Base-by-base conservation (phyloP, 2,329 filamentous ascomycete genomes). In the Monosporascus sp. region DNA sequence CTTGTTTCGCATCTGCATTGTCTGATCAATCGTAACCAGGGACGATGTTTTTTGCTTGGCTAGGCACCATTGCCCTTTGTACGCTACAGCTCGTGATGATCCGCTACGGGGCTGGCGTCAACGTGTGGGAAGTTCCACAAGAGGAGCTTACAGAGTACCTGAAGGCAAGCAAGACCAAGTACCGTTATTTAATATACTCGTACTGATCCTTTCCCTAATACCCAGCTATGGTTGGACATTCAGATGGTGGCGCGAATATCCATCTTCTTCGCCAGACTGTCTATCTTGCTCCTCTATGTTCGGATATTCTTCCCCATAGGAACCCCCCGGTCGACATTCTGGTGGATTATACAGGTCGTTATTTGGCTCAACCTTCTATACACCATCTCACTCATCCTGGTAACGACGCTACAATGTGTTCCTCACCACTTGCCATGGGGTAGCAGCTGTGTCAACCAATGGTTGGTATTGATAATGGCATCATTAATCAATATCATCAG, bases 401-500 rank as follows among this genome's bases (percentile, higher is more conserved):
- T 58, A 3, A 50, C 58, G 20, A 60, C 55, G 11, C 52, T 64
- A 14, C 60, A 64, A 49, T 63, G 62, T 48, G 56, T 58, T 1
- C 60, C 61, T 11, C 44, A 54, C 37, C 34, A 54, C 27, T 48
- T 56, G 38, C 59, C 61, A 2, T 62, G 54, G 42, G 61, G 61
- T n/a, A 56, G 39, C 22, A 64, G 52, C 22, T 64, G 60, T 36
- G 54, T 62, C 18, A 57, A 62, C 47, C 55, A 64, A 46, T 63
- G 54, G 48, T 45, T 62, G 27, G 51, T 64, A 5, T 38, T 62
- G 27, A 52, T 64, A 7, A 52, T 55, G 31, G 58, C 62, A 22
- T 62, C 60, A 6, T 56, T 58, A 17, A 65, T 64, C 52, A 64
- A 66, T 47, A 60, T 66, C 22, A 54, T 64, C 47, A 62, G 55